A percentile compares a stretch with the other conserved stretches of the same genome.
phyloP scores from a whole-genome alignment of 371 early-diverging fungal genomes.

The Lichtheimia ornata region DNA sequence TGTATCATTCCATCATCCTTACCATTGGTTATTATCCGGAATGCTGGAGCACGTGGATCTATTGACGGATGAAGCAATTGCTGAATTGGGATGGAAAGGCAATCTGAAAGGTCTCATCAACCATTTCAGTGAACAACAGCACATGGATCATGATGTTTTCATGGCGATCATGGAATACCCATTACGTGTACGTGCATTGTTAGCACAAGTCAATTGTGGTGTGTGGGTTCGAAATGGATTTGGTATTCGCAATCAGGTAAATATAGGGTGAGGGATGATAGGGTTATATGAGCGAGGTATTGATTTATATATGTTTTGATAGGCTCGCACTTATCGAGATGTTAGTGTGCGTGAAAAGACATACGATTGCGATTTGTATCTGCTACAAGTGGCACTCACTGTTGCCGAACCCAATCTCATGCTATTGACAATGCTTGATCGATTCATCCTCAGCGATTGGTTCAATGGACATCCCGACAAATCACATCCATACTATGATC shows the following conservation, averaged over 20 bases:
- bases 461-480: slow-evolving; percentile 65
- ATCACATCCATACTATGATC: slow-evolving; percentile 60
- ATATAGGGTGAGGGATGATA: slow-evolving; percentile 11
- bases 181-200: slow-evolving; percentile 66
- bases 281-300: not conserved
- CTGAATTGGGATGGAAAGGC: slow-evolving; percentile 47
- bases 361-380: slow-evolving; percentile 85
- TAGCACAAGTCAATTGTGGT: slow-evolving; percentile 88
- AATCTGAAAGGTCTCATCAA: slow-evolving; percentile 59
- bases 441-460: slow-evolving; percentile 87
- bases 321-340: slow-evolving; percentile 82
- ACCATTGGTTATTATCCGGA: slow-evolving; percentile 90
- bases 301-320: slow-evolving; percentile 12
- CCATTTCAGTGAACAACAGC: slow-evolving; percentile 20
- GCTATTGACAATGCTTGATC: slow-evolving; percentile 80
- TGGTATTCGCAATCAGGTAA: slow-evolving; percentile 65
- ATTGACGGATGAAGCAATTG: slow-evolving; percentile 55
- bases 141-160: slow-evolving; percentile 22
- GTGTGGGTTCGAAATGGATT: slow-evolving; percentile 96
- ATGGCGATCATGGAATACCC: slow-evolving; percentile 75
- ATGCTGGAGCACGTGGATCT: slow-evolving; percentile 72
- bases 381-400: slow-evolving; percentile 79
- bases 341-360: slow-evolving; percentile 83
- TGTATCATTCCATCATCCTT: slow-evolving; percentile 87
- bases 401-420: slow-evolving; percentile 77